phyloP scores from a whole-genome alignment of 2,329 filamentous ascomycete species.

The Penicillium thymicola region DNA sequence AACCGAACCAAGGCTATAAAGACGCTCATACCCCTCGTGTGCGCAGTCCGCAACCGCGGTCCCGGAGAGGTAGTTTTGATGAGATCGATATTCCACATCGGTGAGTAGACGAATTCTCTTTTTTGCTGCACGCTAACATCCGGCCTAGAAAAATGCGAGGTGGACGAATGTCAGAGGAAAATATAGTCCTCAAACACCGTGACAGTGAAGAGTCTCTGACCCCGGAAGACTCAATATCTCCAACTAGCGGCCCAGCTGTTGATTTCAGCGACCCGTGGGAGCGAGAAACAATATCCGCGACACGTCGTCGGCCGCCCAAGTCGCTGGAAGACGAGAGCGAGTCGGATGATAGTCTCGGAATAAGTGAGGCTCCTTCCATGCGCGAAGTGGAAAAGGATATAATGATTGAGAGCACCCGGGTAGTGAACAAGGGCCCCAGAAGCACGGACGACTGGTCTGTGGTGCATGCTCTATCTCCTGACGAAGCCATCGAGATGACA shows the following conservation, averaged over 20 bases:
- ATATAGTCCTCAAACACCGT: conserved; percentile 35
- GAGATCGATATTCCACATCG: conserved; percentile 57
- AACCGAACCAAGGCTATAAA: conserved; percentile 24
- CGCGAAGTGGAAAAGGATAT: conserved; percentile 5
- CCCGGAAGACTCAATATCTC: conserved; percentile 30
- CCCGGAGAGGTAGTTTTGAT: conserved; percentile 40
- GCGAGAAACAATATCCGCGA: background rate
- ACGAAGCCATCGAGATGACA: conserved; percentile 18
- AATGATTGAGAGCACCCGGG: background rate
- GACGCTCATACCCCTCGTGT: conserved; percentile 24
- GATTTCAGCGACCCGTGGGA: conserved; percentile 20
- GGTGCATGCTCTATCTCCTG: conserved; percentile 65
- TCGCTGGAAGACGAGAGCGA: conserved; percentile 5
- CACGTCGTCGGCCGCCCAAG: conserved; percentile 1
- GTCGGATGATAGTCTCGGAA: background rate
- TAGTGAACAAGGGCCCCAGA: conserved; percentile 45
- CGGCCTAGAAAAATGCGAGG: conserved; percentile 22
- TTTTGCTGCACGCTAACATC: background rate
- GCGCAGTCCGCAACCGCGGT: conserved; percentile 27
- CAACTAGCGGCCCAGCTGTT: conserved; percentile 30
- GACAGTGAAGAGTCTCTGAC: conserved; percentile 34
- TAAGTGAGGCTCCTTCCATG: conserved; percentile 1
- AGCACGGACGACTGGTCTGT: conserved; percentile 77
- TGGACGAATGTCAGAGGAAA: conserved; percentile 22
- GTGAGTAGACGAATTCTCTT: conserved; percentile 33